Conservation (phyloP, 352 stramenopile genomes). For the Globisporangium orthogonon region DNA sequence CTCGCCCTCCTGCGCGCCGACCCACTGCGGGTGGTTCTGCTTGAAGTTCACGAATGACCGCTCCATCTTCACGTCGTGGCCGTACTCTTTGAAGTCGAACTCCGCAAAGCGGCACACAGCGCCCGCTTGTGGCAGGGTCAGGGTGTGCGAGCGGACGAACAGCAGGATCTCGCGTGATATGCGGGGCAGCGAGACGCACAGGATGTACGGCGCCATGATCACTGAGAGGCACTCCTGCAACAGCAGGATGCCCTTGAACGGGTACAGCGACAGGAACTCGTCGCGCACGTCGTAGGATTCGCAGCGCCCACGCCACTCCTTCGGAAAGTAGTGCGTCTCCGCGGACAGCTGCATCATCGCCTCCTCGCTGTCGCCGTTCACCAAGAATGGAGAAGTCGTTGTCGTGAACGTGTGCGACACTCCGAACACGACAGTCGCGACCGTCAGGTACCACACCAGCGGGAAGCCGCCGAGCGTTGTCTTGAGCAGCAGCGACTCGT, state of each 20-base stretch:
- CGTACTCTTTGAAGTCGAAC: constrained; percentile 96
- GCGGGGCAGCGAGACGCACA: constrained; percentile 92
- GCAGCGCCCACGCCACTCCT: constrained; percentile 87
- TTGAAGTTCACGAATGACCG: constrained; percentile 97
- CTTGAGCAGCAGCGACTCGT: constrained; percentile 94
- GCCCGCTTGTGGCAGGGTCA: constrained; percentile 89
- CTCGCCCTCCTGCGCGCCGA: constrained; percentile 70
- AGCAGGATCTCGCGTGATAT: constrained; percentile 89
- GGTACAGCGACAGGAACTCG: constrained; percentile 89
- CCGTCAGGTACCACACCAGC: constrained; percentile 96
- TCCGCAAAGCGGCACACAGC: constrained; percentile 93
- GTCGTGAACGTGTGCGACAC: constrained; percentile 75
- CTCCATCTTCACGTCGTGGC: constrained; percentile 94
- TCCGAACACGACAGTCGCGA: constrained; percentile 84
- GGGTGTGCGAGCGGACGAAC: constrained; percentile 92
- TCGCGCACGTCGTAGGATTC: constrained; percentile 86
- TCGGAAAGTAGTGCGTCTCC: constrained; percentile 96
- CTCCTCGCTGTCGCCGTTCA: constrained; percentile 78
- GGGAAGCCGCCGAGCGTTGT: constrained; percentile 92
- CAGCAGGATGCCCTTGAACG: constrained; percentile 94
- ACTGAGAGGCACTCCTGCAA: constrained; percentile 91
- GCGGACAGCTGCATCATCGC: constrained; percentile 78
- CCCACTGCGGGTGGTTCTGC: constrained; percentile 85
- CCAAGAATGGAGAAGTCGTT: constrained; percentile 56
- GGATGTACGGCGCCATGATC: constrained; percentile 93